Evolutionary conservation across 2,329 filamentous ascomycete species (phyloP), one percentile per base, ranked within the genome.

Genomic region (Alternaria sp.): DNA sequence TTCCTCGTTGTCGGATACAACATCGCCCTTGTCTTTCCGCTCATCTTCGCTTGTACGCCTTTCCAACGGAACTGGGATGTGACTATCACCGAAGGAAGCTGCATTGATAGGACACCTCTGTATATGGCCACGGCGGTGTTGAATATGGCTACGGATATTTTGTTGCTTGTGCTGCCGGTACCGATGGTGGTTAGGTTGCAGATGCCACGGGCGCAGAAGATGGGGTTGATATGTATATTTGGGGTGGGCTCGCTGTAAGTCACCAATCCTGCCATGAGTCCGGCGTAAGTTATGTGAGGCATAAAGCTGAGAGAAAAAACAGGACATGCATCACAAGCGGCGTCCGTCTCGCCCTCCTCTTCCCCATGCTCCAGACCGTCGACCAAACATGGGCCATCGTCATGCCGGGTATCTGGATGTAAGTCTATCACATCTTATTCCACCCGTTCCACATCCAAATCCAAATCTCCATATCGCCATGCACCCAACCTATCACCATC

Each of bases 11-110:
- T 72, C 12, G 65, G 63, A 0, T 71, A 67, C 60, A 70, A 67
- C 32, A 62, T 68, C 5, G 69, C 63, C 2, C 57, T 72, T 10
- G 58, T 72, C 12, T 70, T 74, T 28, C 63, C 67, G 0, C 52
- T 72, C 23, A 57, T 72, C n/a, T 73, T 73, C 55, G 58, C 70
- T 6, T 74, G 72, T 44, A 65, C 40, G 2, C 72, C 69, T 9
- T 63, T 72, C 23, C 54, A 43, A 30, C 63, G 58, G 28, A 67
- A 58, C 43, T 72, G 63, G 56, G 70, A 73, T 59, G 26, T 67
- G n/a, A 67, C 66, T 1, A 50, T 70, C 30, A 64, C 49, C 5
- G 44, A 59, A 15, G 69, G 62, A n/a, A 57, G 47, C 3, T 74
- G 71, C 45, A 59, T 73, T 23, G 62, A 73, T 23, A 57, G 66